A percentile compares a stretch with the other conserved stretches of the same genome.
Conservation (phyloP, 1,284 basidiomycete genomes). For the Ceratorhiza oryzae-sativae region DNA sequence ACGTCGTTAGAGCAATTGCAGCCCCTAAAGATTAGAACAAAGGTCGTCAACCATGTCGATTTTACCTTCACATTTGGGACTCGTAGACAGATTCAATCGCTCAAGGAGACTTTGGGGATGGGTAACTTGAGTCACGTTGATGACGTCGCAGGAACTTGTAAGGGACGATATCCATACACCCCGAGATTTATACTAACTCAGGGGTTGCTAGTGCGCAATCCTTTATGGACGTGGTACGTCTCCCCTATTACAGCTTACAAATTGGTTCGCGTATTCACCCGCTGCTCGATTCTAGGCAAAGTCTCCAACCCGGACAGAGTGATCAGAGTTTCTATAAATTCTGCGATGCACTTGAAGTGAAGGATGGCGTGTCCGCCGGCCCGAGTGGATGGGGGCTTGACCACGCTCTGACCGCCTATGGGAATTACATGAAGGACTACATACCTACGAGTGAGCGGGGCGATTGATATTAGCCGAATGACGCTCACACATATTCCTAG, state of each 20-base stretch:
- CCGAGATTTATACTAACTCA: slow-evolving; percentile 37
- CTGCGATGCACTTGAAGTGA: slow-evolving; percentile 76
- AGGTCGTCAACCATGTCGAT: slow-evolving; percentile 67
- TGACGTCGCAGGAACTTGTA: too few relatives aligned
- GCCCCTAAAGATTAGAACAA: neutral
- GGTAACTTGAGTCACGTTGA: slow-evolving; percentile 64
- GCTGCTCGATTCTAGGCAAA: slow-evolving; percentile 16
- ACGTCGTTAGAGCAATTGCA: neutral
- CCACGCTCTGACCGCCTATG: slow-evolving; percentile 68
- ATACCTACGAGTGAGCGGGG: slow-evolving; percentile 55
- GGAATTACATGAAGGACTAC: slow-evolving; percentile 59
- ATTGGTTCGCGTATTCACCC: neutral
- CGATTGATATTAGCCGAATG: slow-evolving; percentile 7
- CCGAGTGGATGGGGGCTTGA: slow-evolving; percentile 67
- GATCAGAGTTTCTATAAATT: slow-evolving; percentile 64
- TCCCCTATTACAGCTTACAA: neutral
- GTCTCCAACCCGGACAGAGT: slow-evolving; percentile 55
- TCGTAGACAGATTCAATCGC: slow-evolving; percentile 55
- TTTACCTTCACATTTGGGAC: slow-evolving; percentile 59
- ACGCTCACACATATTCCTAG: slow-evolving; percentile 12
- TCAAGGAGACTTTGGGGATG: slow-evolving; percentile 68
- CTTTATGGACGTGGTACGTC: slow-evolving; percentile 63
- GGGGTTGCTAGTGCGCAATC: slow-evolving; percentile 60
- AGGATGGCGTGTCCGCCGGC: slow-evolving; percentile 63
- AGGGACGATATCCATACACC: too few relatives aligned